Evolutionary conservation across 2,329 filamentous ascomycete species (phyloP).

Genomic region (Talaromyces sp.): DNA sequence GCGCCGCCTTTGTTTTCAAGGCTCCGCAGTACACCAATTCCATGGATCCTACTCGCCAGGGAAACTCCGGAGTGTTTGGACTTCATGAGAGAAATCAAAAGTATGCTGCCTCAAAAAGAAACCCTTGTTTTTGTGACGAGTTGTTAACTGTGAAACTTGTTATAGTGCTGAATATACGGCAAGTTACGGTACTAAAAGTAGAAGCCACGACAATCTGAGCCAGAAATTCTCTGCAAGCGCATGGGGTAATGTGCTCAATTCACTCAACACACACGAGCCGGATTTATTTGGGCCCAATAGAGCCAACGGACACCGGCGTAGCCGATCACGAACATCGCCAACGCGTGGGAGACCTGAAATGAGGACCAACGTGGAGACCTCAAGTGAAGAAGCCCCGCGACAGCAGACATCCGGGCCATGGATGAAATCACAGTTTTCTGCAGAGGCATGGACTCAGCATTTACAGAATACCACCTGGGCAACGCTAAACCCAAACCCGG

Average conservation of each 20-base stretch:
- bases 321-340: constrained; percentile 15
- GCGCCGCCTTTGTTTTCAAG: constrained; percentile 20
- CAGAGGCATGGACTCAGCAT: constrained; percentile 35
- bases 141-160: neutral
- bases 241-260: constrained; percentile 33
- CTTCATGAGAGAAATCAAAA: neutral
- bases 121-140: neutral
- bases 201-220: constrained; percentile 28
- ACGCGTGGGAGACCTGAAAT: constrained; percentile 16
- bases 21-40: constrained; percentile 2
- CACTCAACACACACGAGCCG: constrained; percentile 13
- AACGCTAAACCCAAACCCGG: constrained; percentile 16
- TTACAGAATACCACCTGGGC: constrained; percentile 30
- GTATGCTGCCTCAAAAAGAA: neutral
- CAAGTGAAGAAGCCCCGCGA: constrained; percentile 17
- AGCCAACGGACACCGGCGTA: constrained; percentile 19
- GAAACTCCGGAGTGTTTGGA: neutral
- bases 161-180: constrained; percentile 2
- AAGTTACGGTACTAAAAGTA: constrained; percentile 26
- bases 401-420: constrained; percentile 25
- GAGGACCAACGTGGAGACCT: constrained; percentile 11
- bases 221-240: constrained; percentile 40
- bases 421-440: constrained; percentile 33
- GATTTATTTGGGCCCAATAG: constrained; percentile 33
- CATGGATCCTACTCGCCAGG: neutral